These are phyloP conservation scores for Linnemannia elongata DNA, from an alignment of 192 early-diverging fungal genomes.

Conservation along the genomic window DNA sequence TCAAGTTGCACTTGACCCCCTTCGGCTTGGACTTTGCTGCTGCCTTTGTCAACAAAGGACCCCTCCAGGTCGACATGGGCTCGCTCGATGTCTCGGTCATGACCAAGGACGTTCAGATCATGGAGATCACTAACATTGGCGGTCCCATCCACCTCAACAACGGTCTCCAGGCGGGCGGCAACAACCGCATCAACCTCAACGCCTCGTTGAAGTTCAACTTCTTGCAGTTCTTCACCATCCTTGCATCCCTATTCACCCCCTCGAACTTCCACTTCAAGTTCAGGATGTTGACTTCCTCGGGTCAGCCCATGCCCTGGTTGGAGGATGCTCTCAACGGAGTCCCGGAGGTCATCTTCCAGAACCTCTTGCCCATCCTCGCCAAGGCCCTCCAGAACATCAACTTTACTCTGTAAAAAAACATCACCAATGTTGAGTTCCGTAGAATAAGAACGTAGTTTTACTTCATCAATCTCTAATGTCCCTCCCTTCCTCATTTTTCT, in stretches of 20 bases:
- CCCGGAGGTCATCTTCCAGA: slow-evolving; percentile 17
- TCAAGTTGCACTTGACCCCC: slow-evolving; percentile 33
- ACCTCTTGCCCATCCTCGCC: slow-evolving; percentile 43
- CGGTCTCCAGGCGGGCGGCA: slow-evolving; percentile 38
- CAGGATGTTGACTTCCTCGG: slow-evolving; percentile 36
- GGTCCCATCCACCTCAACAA: slow-evolving; percentile 41
- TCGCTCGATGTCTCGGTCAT: slow-evolving; percentile 31
- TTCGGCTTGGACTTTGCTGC: slow-evolving; percentile 39
- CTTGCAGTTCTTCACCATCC: slow-evolving; percentile 22
- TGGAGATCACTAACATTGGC: slow-evolving; percentile 36
- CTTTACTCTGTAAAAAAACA: slow-evolving; percentile 68
- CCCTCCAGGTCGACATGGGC: slow-evolving; percentile 42
- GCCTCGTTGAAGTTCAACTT: slow-evolving; percentile 34
- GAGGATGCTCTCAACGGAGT: slow-evolving; percentile 45
- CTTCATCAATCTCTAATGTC: background rate
- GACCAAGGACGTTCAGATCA: background rate
- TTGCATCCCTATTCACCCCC: slow-evolving; percentile 20
- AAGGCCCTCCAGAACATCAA: slow-evolving; percentile 26
- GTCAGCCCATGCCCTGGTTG: slow-evolving; percentile 54
- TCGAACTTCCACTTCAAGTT: slow-evolving; percentile 31
- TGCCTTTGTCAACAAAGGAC: slow-evolving; percentile 29
- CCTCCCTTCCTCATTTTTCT: background rate
- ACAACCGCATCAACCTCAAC: slow-evolving; percentile 22
- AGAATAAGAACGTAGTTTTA: slow-evolving; percentile 7
- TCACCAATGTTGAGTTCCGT: background rate